Evolutionary conservation across 163 green algal species (phyloP).

Genomic region (Prototheca stagnorum): DNA sequence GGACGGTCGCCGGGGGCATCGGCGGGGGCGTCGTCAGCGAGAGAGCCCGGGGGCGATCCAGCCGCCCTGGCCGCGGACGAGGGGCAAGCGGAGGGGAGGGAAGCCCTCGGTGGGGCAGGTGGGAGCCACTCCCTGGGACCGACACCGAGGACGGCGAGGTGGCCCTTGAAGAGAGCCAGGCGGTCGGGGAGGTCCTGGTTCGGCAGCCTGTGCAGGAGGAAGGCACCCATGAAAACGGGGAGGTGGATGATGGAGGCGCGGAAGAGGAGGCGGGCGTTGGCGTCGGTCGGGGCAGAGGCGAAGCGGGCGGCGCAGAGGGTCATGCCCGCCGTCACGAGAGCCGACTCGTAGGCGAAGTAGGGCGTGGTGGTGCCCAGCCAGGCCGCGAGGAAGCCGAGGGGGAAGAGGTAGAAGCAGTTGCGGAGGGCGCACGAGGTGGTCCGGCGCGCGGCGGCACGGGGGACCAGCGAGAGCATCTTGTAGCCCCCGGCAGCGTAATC

Average conservation of each 20-base stretch:
- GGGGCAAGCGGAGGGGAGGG: too few relatives aligned
- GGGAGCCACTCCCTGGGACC: too few relatives aligned
- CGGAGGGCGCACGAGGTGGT: conserved; percentile 64
- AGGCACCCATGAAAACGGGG: conserved; percentile 61
- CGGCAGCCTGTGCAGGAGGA: conserved; percentile 64
- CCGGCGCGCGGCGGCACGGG: conserved; percentile 62
- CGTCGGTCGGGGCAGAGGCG: conserved; percentile 18
- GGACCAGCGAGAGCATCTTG: conserved; percentile 74
- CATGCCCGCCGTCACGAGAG: conserved; percentile 24
- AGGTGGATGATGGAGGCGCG: conserved; percentile 74
- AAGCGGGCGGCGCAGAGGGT: conserved; percentile 19
- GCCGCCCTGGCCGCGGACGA: too few relatives aligned
- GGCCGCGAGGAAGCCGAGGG: conserved; percentile 46
- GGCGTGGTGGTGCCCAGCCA: conserved; percentile 26
- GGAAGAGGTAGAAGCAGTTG: conserved; percentile 73
- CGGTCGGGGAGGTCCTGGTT: conserved; percentile 23
- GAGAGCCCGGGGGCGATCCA: too few relatives aligned
- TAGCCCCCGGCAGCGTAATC: conserved; percentile 87
- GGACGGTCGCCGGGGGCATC: too few relatives aligned
- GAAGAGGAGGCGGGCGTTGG: conserved; percentile 68
- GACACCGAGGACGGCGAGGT: conserved; percentile 15
- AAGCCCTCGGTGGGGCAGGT: too few relatives aligned
- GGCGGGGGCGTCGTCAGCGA: too few relatives aligned
- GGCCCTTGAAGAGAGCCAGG: conserved; percentile 7
- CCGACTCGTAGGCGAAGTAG: conserved; percentile 27